These are phyloP conservation scores for Isochrysis galbana DNA, from an alignment of 78 protist genomes.

Conservation along the genomic window DNA sequence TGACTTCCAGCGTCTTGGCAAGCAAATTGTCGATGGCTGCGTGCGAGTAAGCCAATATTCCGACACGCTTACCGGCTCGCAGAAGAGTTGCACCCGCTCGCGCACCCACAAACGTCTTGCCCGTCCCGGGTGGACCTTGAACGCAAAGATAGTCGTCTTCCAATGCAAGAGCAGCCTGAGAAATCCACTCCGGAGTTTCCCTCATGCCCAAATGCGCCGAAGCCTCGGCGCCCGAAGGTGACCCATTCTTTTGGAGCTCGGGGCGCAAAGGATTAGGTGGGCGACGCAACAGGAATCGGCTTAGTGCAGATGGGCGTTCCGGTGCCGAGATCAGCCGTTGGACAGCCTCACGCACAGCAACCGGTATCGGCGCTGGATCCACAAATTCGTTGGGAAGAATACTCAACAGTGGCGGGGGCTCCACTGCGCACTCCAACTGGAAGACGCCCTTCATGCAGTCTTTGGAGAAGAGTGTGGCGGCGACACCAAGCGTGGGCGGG, in stretches of 20 bases:
- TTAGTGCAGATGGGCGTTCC: neutral
- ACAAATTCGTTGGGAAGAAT: neutral
- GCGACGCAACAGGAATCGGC: neutral
- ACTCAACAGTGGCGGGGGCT: neutral
- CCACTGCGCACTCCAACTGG: neutral
- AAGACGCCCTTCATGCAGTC: neutral
- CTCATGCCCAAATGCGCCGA: no score
- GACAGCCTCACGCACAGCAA: neutral
- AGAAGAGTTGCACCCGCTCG: neutral
- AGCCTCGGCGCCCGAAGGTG: neutral
- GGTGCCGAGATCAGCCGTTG: neutral
- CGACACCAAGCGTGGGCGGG: neutral
- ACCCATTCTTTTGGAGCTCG: neutral
- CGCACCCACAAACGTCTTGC: neutral
- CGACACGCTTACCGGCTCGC: neutral
- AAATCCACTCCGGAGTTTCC: neutral
- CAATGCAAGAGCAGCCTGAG: neutral
- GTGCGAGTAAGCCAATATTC: neutral
- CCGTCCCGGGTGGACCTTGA: constrained; percentile 13
- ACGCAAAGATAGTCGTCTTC: neutral
- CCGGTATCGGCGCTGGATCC: neutral
- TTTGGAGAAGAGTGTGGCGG: neutral
- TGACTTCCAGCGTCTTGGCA: neutral
- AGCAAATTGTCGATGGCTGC: neutral
- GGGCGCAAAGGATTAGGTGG: neutral